Evolutionary conservation across 2,329 filamentous ascomycete genomes (phyloP), one percentile per base, ranked within the genome.

Genomic region (Phaeophleospora eucalypticola): DNA sequence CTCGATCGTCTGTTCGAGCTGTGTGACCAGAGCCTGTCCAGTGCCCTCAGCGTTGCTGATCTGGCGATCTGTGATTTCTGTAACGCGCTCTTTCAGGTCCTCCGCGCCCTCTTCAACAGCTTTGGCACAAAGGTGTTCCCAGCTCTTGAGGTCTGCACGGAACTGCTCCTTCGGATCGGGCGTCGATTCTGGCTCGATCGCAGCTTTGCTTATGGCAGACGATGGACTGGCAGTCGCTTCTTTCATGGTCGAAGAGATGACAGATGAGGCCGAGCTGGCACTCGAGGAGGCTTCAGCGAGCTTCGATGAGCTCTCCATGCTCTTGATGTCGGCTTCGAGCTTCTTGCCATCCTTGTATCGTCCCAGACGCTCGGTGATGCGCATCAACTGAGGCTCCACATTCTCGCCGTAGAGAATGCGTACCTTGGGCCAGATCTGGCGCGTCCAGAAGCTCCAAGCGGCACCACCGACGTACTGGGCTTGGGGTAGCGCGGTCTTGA

Each of bases 381-480:
- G 88, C 46, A 91, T 80, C 12, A 98, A 77, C 68, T 98, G 94
- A 12, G 94, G 94, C 70, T 97, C 90, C 3, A 98, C 90, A 59
- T 95, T 95, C 62, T 95, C 84, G 9, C 84, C 80, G 62, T 97
- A 97, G 4, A 96, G 71, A 12, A 86, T 77, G 19, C 86, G 82
- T 9, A 96, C 53, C 54, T 86, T 84, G 2, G 91, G 91, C 84
- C 87, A 93, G 14, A 97, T 73, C 2, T 82, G 84, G 38, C 81
- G 80, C 48, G 89, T 81, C 27, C 94, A 70, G 61, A 96, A 91
- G 10, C 78, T 71, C 48, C 82, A 80, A 0, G 80, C 79, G 49
- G 82, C 82, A 46, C 82, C 81, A 77, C 85, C 88, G 2, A 80
- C 80, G 74, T 82, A 87, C 46, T 81, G 77, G 4, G 80, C 78